phyloP scores from a whole-genome alignment of 2,329 filamentous ascomycete species.

The Volutella citrinella region DNA sequence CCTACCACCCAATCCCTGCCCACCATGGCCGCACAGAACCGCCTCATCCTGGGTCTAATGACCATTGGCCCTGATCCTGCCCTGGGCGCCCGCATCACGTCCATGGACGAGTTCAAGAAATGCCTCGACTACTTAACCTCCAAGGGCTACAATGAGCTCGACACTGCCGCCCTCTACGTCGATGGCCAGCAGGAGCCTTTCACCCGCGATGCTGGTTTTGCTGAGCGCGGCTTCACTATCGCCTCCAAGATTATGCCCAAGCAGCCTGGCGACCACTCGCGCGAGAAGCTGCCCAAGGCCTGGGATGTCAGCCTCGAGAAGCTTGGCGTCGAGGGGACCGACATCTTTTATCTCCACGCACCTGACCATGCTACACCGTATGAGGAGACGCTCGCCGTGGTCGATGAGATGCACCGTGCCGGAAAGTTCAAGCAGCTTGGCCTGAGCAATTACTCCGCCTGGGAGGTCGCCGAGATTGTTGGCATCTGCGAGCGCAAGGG shows the following conservation, averaged over 20 bases:
- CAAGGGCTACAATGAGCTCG: constrained; percentile 46
- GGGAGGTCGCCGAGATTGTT: constrained; percentile 72
- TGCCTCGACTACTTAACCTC: constrained; percentile 66
- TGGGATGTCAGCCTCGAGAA: constrained; percentile 71
- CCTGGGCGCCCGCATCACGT: constrained; percentile 3
- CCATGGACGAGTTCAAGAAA: constrained; percentile 50
- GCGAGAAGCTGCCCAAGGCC: no score
- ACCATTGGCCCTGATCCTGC: constrained; percentile 3
- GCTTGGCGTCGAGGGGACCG: constrained; percentile 18
- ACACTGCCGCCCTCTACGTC: neutral
- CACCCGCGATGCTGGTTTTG: no score
- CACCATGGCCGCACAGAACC: no score
- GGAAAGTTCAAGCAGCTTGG: constrained; percentile 72
- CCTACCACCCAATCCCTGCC: no score
- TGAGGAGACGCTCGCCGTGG: constrained; percentile 63
- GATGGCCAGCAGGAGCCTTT: constrained; percentile 53
- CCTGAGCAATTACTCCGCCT: constrained; percentile 70
- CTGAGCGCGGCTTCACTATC: no score
- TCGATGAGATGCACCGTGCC: constrained; percentile 65
- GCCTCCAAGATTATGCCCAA: no score
- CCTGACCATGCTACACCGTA: constrained; percentile 60
- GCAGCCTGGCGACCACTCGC: constrained; percentile 64
- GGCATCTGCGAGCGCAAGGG: constrained; percentile 64
- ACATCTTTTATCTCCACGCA: constrained; percentile 41
- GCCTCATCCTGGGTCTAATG: constrained; percentile 2